Evolutionary conservation across 768 basidiomycete species (phyloP).

Genomic region (Rossbeevera mucosa): DNA sequence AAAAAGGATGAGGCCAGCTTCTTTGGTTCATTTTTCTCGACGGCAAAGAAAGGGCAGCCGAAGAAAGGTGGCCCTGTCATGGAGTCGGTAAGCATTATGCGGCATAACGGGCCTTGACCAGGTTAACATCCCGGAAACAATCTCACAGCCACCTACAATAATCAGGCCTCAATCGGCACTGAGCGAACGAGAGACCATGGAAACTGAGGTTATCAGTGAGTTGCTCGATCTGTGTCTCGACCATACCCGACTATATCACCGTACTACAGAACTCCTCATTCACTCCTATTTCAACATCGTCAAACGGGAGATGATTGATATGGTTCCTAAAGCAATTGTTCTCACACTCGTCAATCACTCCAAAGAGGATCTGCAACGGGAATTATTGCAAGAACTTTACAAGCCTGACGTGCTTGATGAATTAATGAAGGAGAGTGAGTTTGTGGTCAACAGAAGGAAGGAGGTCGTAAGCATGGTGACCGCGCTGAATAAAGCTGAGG

Average conservation of each 20-base stretch:
- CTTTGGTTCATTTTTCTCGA: conserved; percentile 93
- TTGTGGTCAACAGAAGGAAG: conserved; percentile 83
- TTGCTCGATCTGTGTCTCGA: conserved; percentile 11
- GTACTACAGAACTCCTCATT: conserved; percentile 83
- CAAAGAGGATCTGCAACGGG: conserved; percentile 92
- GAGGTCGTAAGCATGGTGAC: conserved; percentile 91
- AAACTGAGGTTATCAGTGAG: conserved; percentile 99
- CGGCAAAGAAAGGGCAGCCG: conserved; percentile 55
- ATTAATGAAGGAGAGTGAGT: conserved; percentile 90
- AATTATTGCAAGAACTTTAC: conserved; percentile 93
- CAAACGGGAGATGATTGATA: conserved; percentile 99
- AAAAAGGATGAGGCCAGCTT: conserved; percentile 90
- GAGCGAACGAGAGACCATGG: conserved; percentile 94
- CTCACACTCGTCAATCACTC: conserved; percentile 87
- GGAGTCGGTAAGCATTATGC: conserved; percentile 46
- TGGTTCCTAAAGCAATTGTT: conserved; percentile 96
- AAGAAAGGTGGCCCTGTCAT: conserved; percentile 57
- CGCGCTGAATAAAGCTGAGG: conserved; percentile 95
- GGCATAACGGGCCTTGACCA: conserved; percentile 4
- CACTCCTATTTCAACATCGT: conserved; percentile 97
- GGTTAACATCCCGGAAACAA: neutral
- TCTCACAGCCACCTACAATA: conserved; percentile 64
- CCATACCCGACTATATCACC: conserved; percentile 1
- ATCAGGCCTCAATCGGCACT: conserved; percentile 90
- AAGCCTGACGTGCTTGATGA: conserved; percentile 96